These are phyloP conservation scores for Parathielavia hyrcaniae DNA, from an alignment of 495 filamentous ascomycete genomes.

Conservation along the genomic window DNA sequence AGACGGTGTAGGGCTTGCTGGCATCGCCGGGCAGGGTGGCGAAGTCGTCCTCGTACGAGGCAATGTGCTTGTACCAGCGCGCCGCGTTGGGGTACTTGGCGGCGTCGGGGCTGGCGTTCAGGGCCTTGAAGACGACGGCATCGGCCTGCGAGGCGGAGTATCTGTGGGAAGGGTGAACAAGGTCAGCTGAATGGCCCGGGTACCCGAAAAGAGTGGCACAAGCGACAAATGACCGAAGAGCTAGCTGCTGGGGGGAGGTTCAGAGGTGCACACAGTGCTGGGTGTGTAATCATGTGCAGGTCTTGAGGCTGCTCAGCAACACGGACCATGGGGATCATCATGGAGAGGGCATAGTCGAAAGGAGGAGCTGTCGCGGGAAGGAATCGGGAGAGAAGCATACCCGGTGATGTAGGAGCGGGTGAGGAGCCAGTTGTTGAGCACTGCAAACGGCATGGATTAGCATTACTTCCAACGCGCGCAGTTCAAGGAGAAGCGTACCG, in stretches of 20 bases:
- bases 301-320: conserved; percentile 99
- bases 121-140: conserved; percentile 85
- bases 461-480: background rate
- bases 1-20: conserved; percentile 76
- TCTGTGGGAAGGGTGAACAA: conserved; percentile 40
- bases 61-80: conserved; percentile 98
- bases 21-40: conserved; percentile 84
- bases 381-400: conserved; percentile 46
- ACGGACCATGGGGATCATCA: conserved; percentile 98
- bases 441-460: conserved; percentile 39
- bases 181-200: background rate
- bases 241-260: conserved; percentile 29
- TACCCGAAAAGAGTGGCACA: background rate
- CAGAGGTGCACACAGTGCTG: conserved; percentile 78
- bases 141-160: conserved; percentile 88
- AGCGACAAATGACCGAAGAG: conserved; percentile 15
- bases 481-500: conserved; percentile 50
- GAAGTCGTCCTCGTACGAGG: conserved; percentile 85
- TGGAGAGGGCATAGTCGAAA: conserved; percentile 26
- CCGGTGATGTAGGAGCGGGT: conserved; percentile 91
- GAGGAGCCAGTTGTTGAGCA: conserved; percentile 85
- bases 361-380: background rate
- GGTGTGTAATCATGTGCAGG: conserved; percentile 77
- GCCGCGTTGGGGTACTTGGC: conserved; percentile 88
- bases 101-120: conserved; percentile 66